phyloP scores from a whole-genome alignment of 164 flowering plant species.

The Tetrastigma voinierianum region DNA sequence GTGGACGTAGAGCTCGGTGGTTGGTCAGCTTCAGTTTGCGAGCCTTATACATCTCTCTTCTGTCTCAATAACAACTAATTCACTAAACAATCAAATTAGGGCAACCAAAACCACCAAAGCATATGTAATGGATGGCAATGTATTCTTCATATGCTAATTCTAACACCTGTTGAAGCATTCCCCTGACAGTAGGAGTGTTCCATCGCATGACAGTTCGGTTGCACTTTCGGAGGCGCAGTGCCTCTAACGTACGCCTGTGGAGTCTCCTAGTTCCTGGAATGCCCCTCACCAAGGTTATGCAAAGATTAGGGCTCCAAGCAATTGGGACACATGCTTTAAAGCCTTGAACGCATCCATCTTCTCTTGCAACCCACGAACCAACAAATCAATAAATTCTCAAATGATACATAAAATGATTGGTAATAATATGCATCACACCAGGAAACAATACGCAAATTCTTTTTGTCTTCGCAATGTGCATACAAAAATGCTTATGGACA shows the following conservation, averaged over 20 bases:
- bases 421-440: no score
- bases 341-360: no score
- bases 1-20: conserved; percentile 74
- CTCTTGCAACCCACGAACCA: no score
- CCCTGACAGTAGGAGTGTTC: conserved; percentile 90
- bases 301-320: no score
- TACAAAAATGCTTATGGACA: no score
- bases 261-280: conserved; percentile 84
- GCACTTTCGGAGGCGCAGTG: conserved; percentile 71
- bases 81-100: conserved; percentile 41
- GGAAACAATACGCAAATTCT: no score
- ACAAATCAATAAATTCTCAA: no score
- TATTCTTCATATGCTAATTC: neutral
- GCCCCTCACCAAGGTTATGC: conserved; percentile 82
- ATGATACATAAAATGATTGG: no score
- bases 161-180: conserved; percentile 89
- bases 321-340: no score
- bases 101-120: neutral
- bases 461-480: no score
- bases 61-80: conserved; percentile 82
- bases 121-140: neutral
- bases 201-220: conserved; percentile 81
- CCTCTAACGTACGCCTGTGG: conserved; percentile 85
- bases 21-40: conserved; percentile 56
- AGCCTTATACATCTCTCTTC: conserved; percentile 89